A percentile compares a stretch with the other conserved stretches of the same genome.
phyloP scores from a whole-genome alignment of 2,329 filamentous ascomycete species.

The Epichloe scottii region DNA sequence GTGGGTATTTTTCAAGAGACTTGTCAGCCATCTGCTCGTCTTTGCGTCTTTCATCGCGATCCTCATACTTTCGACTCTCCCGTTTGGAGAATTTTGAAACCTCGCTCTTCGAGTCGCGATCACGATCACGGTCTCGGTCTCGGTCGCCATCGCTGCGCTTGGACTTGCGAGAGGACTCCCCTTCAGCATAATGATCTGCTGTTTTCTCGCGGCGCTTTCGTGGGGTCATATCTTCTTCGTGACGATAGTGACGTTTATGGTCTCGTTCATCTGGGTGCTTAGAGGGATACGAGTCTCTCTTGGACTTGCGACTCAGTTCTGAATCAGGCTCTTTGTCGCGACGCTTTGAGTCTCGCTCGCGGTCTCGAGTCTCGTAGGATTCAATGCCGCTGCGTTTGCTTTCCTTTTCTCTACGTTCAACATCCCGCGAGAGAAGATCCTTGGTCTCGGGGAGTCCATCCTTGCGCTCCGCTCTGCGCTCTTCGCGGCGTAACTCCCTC shows the following conservation, averaged over 20 bases:
- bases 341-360: slow-evolving; percentile 12
- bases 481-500: slow-evolving; percentile 10
- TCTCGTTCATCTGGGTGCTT: slow-evolving; percentile 18
- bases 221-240: slow-evolving; percentile 20
- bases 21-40: slow-evolving; percentile 17
- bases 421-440: background rate
- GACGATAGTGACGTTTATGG: slow-evolving; percentile 17
- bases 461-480: slow-evolving; percentile 11
- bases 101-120: slow-evolving; percentile 17
- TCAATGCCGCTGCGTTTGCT: slow-evolving; percentile 8
- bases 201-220: slow-evolving; percentile 18
- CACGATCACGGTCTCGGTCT: slow-evolving; percentile 15
- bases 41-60: slow-evolving; percentile 16
- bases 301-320: slow-evolving; percentile 13
- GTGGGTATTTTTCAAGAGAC: slow-evolving; percentile 4
- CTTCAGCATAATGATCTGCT: slow-evolving; percentile 13
- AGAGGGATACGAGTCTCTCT: slow-evolving; percentile 17
- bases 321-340: slow-evolving; percentile 12
- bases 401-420: background rate
- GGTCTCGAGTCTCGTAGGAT: slow-evolving; percentile 3
- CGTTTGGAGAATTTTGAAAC: slow-evolving; percentile 12
- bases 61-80: slow-evolving; percentile 13
- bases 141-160: slow-evolving; percentile 15
- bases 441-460: slow-evolving; percentile 9
- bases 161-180: slow-evolving; percentile 9